These are phyloP conservation scores for Lactarius pseudohatsudake DNA, from an alignment of 768 basidiomycete species.

Conservation along the genomic window DNA sequence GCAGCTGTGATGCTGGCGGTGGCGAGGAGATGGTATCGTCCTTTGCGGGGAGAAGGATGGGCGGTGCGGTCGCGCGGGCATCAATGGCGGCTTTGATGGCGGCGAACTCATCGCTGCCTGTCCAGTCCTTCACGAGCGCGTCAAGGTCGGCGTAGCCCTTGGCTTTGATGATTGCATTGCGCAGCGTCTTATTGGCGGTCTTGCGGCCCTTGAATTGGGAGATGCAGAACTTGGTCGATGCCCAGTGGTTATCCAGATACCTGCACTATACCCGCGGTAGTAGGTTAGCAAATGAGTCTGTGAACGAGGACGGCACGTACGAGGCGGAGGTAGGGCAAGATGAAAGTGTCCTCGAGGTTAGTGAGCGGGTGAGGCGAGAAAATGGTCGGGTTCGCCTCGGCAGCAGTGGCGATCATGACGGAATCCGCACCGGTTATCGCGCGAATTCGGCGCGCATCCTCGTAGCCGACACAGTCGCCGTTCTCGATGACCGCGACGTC, in stretches of 20 bases:
- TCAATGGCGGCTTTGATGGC: slow-evolving; percentile 25
- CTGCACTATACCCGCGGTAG: slow-evolving; percentile 46
- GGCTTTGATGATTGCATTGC: slow-evolving; percentile 53
- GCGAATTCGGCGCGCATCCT: slow-evolving; percentile 76
- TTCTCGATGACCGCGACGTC: slow-evolving; percentile 92
- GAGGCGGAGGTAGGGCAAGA: slow-evolving; percentile 73
- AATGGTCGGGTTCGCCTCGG: slow-evolving; percentile 89
- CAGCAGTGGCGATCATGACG: slow-evolving; percentile 95
- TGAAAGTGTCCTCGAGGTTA: slow-evolving; percentile 66
- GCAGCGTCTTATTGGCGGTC: slow-evolving; percentile 54
- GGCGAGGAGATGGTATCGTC: neutral
- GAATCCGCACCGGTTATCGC: slow-evolving; percentile 85
- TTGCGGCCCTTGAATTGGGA: slow-evolving; percentile 78
- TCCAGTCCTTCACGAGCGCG: slow-evolving; percentile 27
- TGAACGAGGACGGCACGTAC: slow-evolving; percentile 41
- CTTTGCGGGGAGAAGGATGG: slow-evolving; percentile 16
- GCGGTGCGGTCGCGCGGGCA: slow-evolving; percentile 15
- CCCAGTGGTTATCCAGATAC: slow-evolving; percentile 78
- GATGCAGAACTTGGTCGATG: slow-evolving; percentile 85
- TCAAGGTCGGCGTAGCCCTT: slow-evolving; percentile 49
- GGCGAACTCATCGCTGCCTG: slow-evolving; percentile 30
- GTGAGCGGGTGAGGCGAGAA: slow-evolving; percentile 69
- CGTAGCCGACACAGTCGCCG: slow-evolving; percentile 82
- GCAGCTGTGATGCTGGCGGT: neutral
- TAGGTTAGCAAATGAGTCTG: neutral